Evolutionary conservation across 805 yeast genomes (phyloP), one percentile per base, ranked within the genome.

Genomic region (Teunomyces stri): DNA sequence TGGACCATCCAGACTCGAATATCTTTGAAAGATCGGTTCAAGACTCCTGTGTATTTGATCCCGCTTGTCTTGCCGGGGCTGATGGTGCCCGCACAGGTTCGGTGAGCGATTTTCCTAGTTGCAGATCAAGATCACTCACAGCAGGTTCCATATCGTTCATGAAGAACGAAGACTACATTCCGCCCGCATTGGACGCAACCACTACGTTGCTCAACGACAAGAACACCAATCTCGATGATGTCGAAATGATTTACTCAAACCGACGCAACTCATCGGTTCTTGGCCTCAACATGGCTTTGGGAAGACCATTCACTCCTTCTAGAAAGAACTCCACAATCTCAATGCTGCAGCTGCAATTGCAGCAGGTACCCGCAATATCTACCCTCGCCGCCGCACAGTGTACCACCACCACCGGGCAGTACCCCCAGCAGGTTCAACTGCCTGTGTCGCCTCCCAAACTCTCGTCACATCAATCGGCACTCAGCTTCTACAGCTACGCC

Each of bases 181-280:
- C 95, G 1, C 91, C 96, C 0, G 88, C 88, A 5, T 70, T 89
- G 55, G 96, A 88, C 57, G 78, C 78, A 18, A 89, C 96, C 6
- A 79, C 94, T 4, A 76, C 83, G 15, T 80, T 85, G 50, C 70
- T 87, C 31, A 74, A 82, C 37, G 78, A 83, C 11, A 82, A 82
- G 56, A 66, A 72, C 38, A 72, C 85, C 4, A 80, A 85, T 56
- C 75, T 89, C 50, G 85, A 86, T 53, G 76, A 79, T 46, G 82
- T 87, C 11, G 91, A 87, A 50, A 79, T 89, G 66, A 81, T 88
- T 13, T 82, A 83, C 56, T 70, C 84, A 30, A 57, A 55, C 38
- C 69, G 85, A 48, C 73, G 85, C 52, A 79, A 81, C 50, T 76
- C 84, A 4, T 76, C 81, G 2, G 82, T 79, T 4, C 53, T 72